Percentiles rank a stretch among this genome's conserved stretches.
Conservation (phyloP, 139 green algal genomes). For the Dunaliella primolecta region DNA sequence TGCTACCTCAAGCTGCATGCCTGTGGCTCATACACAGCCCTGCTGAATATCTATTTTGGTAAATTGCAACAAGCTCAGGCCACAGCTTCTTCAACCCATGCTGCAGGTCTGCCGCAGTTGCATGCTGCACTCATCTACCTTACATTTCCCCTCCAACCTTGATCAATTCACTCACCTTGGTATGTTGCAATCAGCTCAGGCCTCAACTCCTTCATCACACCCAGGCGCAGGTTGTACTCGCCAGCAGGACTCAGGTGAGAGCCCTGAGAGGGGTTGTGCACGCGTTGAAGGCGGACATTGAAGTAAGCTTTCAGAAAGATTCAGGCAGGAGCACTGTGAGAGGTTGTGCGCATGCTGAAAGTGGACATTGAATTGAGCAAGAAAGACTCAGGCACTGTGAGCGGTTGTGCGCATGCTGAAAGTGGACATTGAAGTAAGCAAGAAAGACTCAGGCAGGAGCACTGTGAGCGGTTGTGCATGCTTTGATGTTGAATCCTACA, state of each 20-base stretch:
- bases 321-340: neutral
- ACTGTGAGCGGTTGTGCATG: neutral
- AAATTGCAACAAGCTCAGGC: no score
- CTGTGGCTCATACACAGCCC: no score
- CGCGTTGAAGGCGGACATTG: no score
- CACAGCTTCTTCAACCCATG: no score
- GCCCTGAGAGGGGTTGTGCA: slow-evolving; percentile 30
- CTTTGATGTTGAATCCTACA: no score
- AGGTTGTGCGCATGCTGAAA: neutral
- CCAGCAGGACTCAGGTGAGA: slow-evolving; percentile 75
- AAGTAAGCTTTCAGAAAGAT: neutral
- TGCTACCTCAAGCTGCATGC: no score
- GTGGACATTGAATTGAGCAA: no score
- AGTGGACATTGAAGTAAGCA: no score
- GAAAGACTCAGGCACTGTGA: neutral
- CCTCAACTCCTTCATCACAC: slow-evolving; percentile 94
- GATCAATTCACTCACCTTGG: slow-evolving; percentile 57
- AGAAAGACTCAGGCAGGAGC: neutral
- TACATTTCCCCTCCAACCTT: no score
- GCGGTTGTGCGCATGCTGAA: neutral
- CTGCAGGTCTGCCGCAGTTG: no score
- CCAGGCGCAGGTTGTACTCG: slow-evolving; percentile 97
- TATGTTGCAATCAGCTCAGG: slow-evolving; percentile 93
- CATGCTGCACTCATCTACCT: no score
- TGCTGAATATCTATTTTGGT: no score